These are phyloP conservation scores for Vaccinium darrowii DNA, from an alignment of 148 eudicot species.

Conservation along the genomic window DNA sequence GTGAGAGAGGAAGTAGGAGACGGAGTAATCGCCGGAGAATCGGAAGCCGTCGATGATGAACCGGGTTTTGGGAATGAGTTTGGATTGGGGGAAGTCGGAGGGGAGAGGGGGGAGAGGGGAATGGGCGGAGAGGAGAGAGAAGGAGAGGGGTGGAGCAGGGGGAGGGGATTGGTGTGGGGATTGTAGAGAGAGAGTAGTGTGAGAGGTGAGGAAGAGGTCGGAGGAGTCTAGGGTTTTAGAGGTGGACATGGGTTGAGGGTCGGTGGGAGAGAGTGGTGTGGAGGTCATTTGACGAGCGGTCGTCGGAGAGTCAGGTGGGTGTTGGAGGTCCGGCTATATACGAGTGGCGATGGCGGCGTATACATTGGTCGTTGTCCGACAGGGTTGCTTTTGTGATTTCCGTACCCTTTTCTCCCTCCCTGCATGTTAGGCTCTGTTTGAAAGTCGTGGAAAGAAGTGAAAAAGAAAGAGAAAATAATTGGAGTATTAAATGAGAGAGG, in stretches of 20 bases:
- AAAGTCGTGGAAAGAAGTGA: too few species aligned
- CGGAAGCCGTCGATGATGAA: slow-evolving; percentile 85
- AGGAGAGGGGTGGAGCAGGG: slow-evolving; percentile 15
- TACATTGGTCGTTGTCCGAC: too few species aligned
- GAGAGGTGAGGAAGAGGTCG: slow-evolving; percentile 44
- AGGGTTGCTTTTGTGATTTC: too few species aligned
- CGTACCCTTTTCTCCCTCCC: too few species aligned
- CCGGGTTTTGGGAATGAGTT: slow-evolving; percentile 79
- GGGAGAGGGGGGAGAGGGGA: slow-evolving; percentile 56
- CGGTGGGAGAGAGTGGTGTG: neutral
- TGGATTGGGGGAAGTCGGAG: slow-evolving; percentile 57
- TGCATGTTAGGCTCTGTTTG: too few species aligned
- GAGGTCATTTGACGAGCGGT: neutral
- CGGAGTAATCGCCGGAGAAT: slow-evolving; percentile 58
- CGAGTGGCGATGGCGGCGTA: too few species aligned
- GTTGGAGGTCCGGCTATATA: too few species aligned
- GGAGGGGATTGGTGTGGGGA: slow-evolving; percentile 24
- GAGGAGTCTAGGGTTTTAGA: slow-evolving; percentile 53
- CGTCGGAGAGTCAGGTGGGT: neutral
- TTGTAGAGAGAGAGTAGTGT: slow-evolving; percentile 22
- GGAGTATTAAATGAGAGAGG: too few species aligned
- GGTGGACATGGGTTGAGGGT: slow-evolving; percentile 33
- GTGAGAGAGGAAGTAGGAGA: slow-evolving; percentile 87
- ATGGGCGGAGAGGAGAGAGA: slow-evolving; percentile 19
- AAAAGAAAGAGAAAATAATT: too few species aligned